These are phyloP conservation scores for Colletotrichum camelliae DNA, from an alignment of 2,329 filamentous ascomycete species.

Conservation along the genomic window DNA sequence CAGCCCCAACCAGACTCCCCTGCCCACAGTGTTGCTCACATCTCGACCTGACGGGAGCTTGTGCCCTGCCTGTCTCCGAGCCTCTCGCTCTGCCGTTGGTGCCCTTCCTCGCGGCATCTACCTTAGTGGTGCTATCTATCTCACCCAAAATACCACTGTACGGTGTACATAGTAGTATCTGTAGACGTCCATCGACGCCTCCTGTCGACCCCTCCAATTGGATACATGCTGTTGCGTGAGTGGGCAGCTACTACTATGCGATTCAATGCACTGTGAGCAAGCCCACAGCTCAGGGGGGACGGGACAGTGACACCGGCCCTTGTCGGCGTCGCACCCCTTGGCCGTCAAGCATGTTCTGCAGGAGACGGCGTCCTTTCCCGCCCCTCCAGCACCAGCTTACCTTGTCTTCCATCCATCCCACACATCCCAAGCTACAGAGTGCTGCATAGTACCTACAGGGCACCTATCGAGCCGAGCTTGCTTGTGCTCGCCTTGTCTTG, in stretches of 20 bases:
- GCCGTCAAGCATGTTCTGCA: slow-evolving; percentile 17
- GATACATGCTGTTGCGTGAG: neutral
- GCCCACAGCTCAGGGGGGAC: slow-evolving; percentile 2
- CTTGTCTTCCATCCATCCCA: neutral
- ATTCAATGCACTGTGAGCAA: slow-evolving; percentile 19
- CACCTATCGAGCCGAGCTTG: neutral
- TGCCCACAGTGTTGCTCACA: neutral
- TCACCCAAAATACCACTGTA: neutral
- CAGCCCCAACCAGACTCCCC: too few relatives aligned
- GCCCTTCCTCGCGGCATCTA: neutral
- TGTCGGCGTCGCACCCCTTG: slow-evolving; percentile 9
- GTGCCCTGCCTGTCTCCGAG: neutral
- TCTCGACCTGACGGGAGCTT: neutral
- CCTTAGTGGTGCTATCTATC: neutral
- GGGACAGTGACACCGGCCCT: neutral
- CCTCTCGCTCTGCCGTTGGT: neutral
- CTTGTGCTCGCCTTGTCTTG: neutral
- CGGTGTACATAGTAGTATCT: neutral
- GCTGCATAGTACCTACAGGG: neutral
- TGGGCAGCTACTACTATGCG: slow-evolving; percentile 11
- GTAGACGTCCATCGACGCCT: neutral
- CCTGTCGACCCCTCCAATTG: neutral
- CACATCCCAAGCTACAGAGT: neutral
- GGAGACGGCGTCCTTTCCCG: slow-evolving; percentile 18
- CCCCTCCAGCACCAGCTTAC: slow-evolving; percentile 13